These are phyloP conservation scores for Bacterosira constricta DNA, from an alignment of 108 stramenopile genomes.

Conservation along the genomic window DNA sequence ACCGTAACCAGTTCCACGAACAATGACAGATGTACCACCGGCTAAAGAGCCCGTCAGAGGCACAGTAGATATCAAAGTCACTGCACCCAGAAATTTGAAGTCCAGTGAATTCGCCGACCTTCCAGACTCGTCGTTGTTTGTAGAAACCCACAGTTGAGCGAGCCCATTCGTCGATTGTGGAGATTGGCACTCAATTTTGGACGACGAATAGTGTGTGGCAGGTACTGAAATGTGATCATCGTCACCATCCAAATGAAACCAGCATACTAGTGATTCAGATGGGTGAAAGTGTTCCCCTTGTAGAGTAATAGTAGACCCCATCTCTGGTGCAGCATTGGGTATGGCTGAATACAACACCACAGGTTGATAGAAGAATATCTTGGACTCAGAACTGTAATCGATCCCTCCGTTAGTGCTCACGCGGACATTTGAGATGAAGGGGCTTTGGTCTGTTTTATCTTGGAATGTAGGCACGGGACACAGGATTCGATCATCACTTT, in stretches of 20 bases:
- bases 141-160: slow-evolving; percentile 1
- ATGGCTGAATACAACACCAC: not conserved
- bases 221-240: not conserved
- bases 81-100: not conserved
- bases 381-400: not conserved
- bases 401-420: slow-evolving; percentile 8
- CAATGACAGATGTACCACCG: not conserved
- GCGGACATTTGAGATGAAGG: not conserved
- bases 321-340: slow-evolving; percentile 1
- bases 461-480: not conserved
- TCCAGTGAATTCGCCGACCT: not conserved
- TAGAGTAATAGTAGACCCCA: slow-evolving; percentile 1
- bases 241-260: not conserved
- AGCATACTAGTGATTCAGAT: not conserved
- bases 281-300: not conserved
- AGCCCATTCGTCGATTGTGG: not conserved
- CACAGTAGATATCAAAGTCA: not conserved
- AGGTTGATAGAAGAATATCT: slow-evolving; percentile 5
- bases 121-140: not conserved
- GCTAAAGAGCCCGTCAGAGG: not conserved
- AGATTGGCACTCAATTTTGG: not conserved
- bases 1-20: not conserved
- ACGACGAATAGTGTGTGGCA: not conserved
- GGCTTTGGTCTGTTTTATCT: not conserved
- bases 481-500: not conserved